phyloP scores from a whole-genome alignment of 2,329 filamentous ascomycete species.

The Aureobasidium sp. region DNA sequence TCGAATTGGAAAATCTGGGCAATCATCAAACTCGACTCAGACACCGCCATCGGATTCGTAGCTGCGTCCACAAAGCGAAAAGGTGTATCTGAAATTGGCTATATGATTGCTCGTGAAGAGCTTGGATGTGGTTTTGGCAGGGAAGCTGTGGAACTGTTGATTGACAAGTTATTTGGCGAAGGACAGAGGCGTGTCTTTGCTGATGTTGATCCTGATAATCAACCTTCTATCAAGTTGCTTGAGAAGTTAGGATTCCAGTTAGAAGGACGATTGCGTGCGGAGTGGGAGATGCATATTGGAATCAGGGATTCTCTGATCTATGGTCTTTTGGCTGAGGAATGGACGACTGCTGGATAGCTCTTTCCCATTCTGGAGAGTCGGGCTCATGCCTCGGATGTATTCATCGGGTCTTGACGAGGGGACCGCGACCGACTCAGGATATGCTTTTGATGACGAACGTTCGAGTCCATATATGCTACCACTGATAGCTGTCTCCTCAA shows the following conservation, averaged over 20 bases:
- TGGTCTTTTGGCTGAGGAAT: background rate
- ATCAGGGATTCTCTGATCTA: background rate
- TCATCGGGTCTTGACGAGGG: too few species aligned
- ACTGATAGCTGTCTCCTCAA: too few species aligned
- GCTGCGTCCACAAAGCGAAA: background rate
- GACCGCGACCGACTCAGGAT: too few species aligned
- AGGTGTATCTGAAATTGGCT: conserved; percentile 1
- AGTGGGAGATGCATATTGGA: conserved; percentile 9
- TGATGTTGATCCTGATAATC: conserved; percentile 8
- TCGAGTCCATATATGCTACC: too few species aligned
- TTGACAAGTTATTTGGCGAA: background rate
- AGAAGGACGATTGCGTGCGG: background rate
- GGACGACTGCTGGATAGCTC: background rate
- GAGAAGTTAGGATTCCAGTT: background rate
- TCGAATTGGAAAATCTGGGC: conserved; percentile 2
- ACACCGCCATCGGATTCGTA: background rate
- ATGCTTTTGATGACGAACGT: too few species aligned
- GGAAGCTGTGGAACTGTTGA: background rate
- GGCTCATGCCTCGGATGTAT: too few species aligned
- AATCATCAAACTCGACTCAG: background rate
- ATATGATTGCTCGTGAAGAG: background rate
- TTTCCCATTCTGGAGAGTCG: too few species aligned
- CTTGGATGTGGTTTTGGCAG: background rate
- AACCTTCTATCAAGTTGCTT: background rate
- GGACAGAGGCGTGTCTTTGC: background rate